Conservation (phyloP, 2,329 filamentous ascomycete genomes). For the Fusarium brevicatenulatum region DNA sequence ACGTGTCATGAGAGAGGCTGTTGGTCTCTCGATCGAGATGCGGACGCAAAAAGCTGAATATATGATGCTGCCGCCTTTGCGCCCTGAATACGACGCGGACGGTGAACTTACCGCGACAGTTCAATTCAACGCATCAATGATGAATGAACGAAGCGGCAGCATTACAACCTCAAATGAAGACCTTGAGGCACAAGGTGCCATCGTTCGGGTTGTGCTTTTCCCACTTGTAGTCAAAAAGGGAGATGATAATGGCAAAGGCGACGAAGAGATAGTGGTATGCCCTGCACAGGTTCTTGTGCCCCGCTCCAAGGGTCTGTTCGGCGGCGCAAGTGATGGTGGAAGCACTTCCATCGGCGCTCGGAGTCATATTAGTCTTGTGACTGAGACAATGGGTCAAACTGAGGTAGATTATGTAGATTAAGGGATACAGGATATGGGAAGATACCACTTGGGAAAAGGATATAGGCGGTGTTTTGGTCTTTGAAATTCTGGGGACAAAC, state of each 20-base stretch:
- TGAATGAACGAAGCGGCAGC: slow-evolving; percentile 89
- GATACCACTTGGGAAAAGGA: slow-evolving; percentile 35
- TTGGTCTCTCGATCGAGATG: slow-evolving; percentile 95
- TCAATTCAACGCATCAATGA: slow-evolving; percentile 89
- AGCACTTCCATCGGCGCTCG: slow-evolving; percentile 55
- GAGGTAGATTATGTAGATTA: slow-evolving; percentile 50
- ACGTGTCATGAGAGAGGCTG: slow-evolving; percentile 88
- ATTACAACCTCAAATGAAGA: slow-evolving; percentile 73
- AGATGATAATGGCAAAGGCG: slow-evolving; percentile 84
- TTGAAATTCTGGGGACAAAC: slow-evolving; percentile 10
- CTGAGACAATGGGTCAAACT: slow-evolving; percentile 47
- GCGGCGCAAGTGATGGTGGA: slow-evolving; percentile 64
- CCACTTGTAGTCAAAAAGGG: slow-evolving; percentile 97
- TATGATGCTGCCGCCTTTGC: slow-evolving; percentile 95
- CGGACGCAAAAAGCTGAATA: slow-evolving; percentile 96
- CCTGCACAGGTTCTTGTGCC: slow-evolving; percentile 93
- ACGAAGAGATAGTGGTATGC: slow-evolving; percentile 95
- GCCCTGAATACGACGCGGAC: slow-evolving; percentile 93
- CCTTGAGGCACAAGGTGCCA: slow-evolving; percentile 77
- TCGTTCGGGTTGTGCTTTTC: slow-evolving; percentile 93
- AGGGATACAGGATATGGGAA: slow-evolving; percentile 43
- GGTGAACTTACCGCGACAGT: slow-evolving; percentile 90
- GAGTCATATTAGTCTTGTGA: slow-evolving; percentile 52
- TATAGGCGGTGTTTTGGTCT: slow-evolving; percentile 30
- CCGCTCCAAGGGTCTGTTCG: slow-evolving; percentile 54